A percentile compares a stretch with the other conserved stretches of the same genome.
These are phyloP conservation scores for Marchantia paleacea DNA, from an alignment of 225 moss, liverwort and hornwort species.

Conservation along the genomic window DNA sequence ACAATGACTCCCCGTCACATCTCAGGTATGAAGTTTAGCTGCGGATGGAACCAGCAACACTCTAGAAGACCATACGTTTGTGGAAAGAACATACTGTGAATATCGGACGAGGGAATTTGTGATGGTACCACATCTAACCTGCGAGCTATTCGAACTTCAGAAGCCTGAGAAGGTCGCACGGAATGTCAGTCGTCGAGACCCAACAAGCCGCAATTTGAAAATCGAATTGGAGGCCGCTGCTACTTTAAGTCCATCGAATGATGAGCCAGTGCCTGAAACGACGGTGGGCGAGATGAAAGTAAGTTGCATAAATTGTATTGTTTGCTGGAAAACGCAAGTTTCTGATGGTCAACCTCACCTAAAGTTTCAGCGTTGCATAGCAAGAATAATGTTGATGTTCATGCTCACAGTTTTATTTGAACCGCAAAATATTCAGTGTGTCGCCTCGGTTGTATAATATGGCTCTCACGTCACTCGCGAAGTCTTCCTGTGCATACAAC, in stretches of 20 bases:
- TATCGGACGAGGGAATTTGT: not conserved
- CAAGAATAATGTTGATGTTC: too few species aligned
- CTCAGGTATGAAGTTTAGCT: not conserved
- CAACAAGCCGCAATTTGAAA: constrained; percentile 48
- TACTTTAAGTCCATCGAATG: constrained; percentile 17
- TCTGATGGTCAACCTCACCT: not conserved
- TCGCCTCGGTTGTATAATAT: too few species aligned
- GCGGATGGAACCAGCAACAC: not conserved
- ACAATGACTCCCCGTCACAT: not conserved
- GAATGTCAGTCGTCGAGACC: constrained; percentile 27
- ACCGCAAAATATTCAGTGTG: too few species aligned
- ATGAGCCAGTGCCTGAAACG: constrained; percentile 1
- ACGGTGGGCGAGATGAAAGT: not conserved
- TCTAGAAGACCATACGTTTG: too few species aligned
- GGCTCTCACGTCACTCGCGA: too few species aligned
- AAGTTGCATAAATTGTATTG: not conserved
- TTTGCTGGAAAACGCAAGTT: not conserved
- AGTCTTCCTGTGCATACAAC: too few species aligned
- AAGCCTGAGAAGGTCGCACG: constrained; percentile 31
- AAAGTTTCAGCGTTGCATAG: too few species aligned
- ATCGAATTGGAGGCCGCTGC: constrained; percentile 46
- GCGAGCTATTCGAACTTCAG: constrained; percentile 9
- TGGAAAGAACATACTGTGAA: not conserved
- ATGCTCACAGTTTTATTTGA: too few species aligned
- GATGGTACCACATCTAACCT: not conserved